phyloP scores from a whole-genome alignment of 768 basidiomycete species.

The Roridomyces roridus region DNA sequence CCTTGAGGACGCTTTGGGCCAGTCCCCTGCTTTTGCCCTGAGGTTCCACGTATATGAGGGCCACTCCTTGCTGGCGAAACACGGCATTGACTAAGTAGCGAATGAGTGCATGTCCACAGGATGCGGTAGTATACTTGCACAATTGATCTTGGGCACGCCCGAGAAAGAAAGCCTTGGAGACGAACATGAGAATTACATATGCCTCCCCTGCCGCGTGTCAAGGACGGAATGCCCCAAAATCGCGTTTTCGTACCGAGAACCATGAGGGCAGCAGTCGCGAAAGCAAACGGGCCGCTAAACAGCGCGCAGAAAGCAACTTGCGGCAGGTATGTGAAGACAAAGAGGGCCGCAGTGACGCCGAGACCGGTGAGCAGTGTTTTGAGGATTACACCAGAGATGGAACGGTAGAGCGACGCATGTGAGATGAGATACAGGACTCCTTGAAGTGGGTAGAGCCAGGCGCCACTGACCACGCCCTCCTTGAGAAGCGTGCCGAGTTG shows the following conservation, averaged over 20 bases:
- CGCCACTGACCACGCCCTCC: slow-evolving; percentile 42
- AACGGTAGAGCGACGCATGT: slow-evolving; percentile 40
- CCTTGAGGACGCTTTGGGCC: slow-evolving; percentile 52
- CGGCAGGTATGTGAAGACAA: slow-evolving; percentile 68
- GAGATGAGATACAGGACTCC: slow-evolving; percentile 44
- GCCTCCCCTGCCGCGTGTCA: slow-evolving; percentile 46
- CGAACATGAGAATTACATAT: slow-evolving; percentile 42
- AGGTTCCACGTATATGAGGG: slow-evolving; percentile 32
- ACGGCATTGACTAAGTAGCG: slow-evolving; percentile 6
- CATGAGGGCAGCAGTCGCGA: slow-evolving; percentile 54
- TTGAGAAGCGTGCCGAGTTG: slow-evolving; percentile 27
- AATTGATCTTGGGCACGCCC: slow-evolving; percentile 43
- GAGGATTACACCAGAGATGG: slow-evolving; percentile 42
- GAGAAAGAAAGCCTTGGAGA: slow-evolving; percentile 43
- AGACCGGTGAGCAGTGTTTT: slow-evolving; percentile 46
- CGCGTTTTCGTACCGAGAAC: slow-evolving; percentile 40
- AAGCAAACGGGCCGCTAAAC: slow-evolving; percentile 69
- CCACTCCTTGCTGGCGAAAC: slow-evolving; percentile 3
- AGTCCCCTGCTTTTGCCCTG: slow-evolving; percentile 39
- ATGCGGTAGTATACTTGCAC: slow-evolving; percentile 33
- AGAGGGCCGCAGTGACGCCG: slow-evolving; percentile 49
- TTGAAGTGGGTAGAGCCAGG: slow-evolving; percentile 45
- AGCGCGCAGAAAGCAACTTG: slow-evolving; percentile 69
- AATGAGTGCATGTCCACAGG: not conserved
- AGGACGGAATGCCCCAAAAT: slow-evolving; percentile 47